Base-by-base conservation (phyloP, 768 basidiomycete species). In the Phanerochaete sordida region DNA sequence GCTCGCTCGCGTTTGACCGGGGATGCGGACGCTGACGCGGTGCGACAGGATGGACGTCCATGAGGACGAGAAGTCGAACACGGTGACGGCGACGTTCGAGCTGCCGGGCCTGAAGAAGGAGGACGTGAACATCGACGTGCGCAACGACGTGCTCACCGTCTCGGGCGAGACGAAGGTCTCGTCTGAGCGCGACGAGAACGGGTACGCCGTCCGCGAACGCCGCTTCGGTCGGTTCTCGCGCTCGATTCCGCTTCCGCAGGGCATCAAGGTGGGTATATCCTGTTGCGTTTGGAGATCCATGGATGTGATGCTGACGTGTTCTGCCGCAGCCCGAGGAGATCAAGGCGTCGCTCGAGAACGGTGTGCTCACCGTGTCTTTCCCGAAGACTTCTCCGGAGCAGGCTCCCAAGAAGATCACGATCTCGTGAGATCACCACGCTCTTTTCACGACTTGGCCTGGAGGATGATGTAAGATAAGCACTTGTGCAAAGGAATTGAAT, bases 91-190 rank as follows among this genome's bases (percentile, higher is more conserved):
- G 12, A 76, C 76, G 3, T 82, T 86, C 52, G 85, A 84, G 62
- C 68, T 83, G 1, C 83, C 84, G 1, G 82, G 84, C 13, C 64
- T 83, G 57, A 78, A 74, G 52, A 78, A 81, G 52, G 76, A 79
- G 39, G 73, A 76, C 45, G 73, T 84, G 47, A 63, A 71, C 33
- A 78, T 84, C 55, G 76, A 82, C 44, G 64, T 82, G 11, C 74
- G 75, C 23, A 75, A 80, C 57, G 73, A 76, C 59, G 75, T 71
- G 37, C 69, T 86, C 54, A 78, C 73, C 0, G 69, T 84, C 37
- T 78, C 78, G 13, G 81, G 79, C 15, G 76, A 82, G 63, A 70
- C 62, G 27, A 66, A 70, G 8, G 47, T 64, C 1, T 70, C 74
- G 0, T 44, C 65, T 0, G 65, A 74, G 1, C 63, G 67, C 13